These are phyloP conservation scores for Penicillium psychrofluorescens DNA, from an alignment of 495 filamentous ascomycete genomes.

Conservation along the genomic window DNA sequence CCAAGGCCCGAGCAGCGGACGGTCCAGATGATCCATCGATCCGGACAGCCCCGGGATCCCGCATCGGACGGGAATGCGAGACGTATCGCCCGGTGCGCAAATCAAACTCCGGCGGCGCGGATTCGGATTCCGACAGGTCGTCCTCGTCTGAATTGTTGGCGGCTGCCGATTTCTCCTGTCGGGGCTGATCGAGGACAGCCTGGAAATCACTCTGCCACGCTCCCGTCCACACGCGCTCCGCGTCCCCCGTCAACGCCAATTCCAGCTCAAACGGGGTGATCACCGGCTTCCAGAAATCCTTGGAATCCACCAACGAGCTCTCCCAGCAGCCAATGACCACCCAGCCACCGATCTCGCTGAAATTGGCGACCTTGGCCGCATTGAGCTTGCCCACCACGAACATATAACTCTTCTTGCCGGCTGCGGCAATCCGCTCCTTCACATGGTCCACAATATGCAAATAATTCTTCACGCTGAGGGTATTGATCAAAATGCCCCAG, in stretches of 20 bases:
- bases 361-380: slow-evolving; percentile 93
- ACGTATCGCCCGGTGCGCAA: slow-evolving; percentile 82
- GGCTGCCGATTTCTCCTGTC: slow-evolving; percentile 5
- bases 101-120: slow-evolving; percentile 84
- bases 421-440: slow-evolving; percentile 57
- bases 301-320: slow-evolving; percentile 77
- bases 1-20: slow-evolving; percentile 39
- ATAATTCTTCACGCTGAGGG: slow-evolving; percentile 85
- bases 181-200: slow-evolving; percentile 37
- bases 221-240: slow-evolving; percentile 65
- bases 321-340: slow-evolving; percentile 98
- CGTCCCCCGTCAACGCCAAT: slow-evolving; percentile 62
- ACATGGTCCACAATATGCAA: slow-evolving; percentile 69
- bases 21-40: slow-evolving; percentile 25
- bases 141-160: slow-evolving; percentile 23
- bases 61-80: slow-evolving; percentile 76
- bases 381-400: slow-evolving; percentile 97
- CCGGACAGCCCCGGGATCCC: slow-evolving; percentile 26
- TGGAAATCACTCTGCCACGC: slow-evolving; percentile 73
- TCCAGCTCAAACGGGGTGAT: slow-evolving; percentile 89
- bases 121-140: slow-evolving; percentile 53
- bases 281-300: slow-evolving; percentile 77
- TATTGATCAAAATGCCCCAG: slow-evolving; percentile 92
- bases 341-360: slow-evolving; percentile 91
- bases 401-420: slow-evolving; percentile 89